Conservation (phyloP, 331 rosid genomes). For the Dryas integrifolia region DNA sequence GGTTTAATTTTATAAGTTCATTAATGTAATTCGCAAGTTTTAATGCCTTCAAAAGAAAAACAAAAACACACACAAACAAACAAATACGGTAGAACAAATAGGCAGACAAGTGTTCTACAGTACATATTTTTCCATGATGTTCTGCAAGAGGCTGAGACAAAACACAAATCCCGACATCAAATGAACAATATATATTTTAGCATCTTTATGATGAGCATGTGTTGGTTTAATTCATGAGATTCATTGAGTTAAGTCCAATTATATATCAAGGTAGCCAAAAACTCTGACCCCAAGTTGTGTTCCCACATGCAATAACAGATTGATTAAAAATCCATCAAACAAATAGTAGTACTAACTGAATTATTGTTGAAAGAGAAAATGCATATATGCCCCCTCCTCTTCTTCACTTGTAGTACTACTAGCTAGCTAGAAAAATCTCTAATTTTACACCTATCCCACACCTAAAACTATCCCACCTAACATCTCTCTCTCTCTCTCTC, state of each 20-base stretch:
- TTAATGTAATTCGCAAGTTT: too few species aligned
- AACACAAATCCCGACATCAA: slow-evolving; percentile 19
- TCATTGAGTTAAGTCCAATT: slow-evolving; percentile 9
- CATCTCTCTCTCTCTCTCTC: slow-evolving; percentile 20
- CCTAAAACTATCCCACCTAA: slow-evolving; percentile 44
- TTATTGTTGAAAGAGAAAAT: slow-evolving; percentile 32
- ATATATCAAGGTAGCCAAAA: slow-evolving; percentile 2
- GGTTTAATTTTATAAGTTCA: too few species aligned
- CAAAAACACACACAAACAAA: not conserved
- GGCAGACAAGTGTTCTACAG: not conserved
- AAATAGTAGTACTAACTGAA: slow-evolving; percentile 30
- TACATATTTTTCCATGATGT: slow-evolving; percentile 8
- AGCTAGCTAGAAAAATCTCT: slow-evolving; percentile 17
- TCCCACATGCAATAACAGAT: slow-evolving; percentile 16
- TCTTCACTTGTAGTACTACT: not conserved
- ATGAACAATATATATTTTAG: not conserved
- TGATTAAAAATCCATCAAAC: slow-evolving; percentile 10
- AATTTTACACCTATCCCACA: slow-evolving; percentile 25
- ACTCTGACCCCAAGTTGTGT: slow-evolving; percentile 5
- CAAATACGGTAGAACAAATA: not conserved
- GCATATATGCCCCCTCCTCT: slow-evolving; percentile 15
- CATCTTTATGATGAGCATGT: slow-evolving; percentile 15
- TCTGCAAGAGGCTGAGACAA: not conserved
- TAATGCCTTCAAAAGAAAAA: slow-evolving; percentile 3
- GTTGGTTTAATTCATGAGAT: not conserved